Evolutionary conservation across 2,329 filamentous ascomycete genomes (phyloP), one percentile per base, ranked within the genome.

Genomic region (Xylariaceae sp.): DNA sequence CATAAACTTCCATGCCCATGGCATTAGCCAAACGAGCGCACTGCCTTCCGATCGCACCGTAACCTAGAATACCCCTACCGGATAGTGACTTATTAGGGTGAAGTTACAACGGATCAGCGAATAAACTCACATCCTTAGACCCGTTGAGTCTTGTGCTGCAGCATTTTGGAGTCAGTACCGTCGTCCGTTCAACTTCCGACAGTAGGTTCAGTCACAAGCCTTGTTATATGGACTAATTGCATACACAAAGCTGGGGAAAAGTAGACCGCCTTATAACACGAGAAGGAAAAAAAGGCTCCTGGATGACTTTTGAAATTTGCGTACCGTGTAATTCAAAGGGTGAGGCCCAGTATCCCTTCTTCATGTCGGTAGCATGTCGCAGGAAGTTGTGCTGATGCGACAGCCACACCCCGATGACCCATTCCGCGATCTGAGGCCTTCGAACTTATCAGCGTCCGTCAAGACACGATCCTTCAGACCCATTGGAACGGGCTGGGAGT

Each of bases 1-100:
- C 87, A 59, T 88, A 75, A 0, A 90, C 81, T 42, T 83, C 77
- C 81, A 88, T 86, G 12, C 86, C 87, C 65, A 88, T 70, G 5
- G 82, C 80, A 10, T 75, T 76, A 7, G 79, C 79, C 12, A 87
- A 76, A 3, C 71, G 70, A 1, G 74, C 76, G 23, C 67, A 67
- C 52, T 77, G 73, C 14, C 75, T 65, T 5, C 75, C 75, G 50
- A 78, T 77, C 26, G 71, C 70, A 10, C 76, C 75, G 58, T 78
- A 78, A 16, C 75, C 75, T n/a, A 77, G 67, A 23, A 77, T 69
- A 16, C 71, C 70, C 18, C 70, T 71, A 52, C 18, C 12, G 16
- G 44, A 20, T 40, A 12, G 37, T 2, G 16, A 16, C 23, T 37
- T 19, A 44, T 10, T 19, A 40, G n/a, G 41, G 2, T 9, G 16